Evolutionary conservation across 352 stramenopile genomes (phyloP), one percentile per base, ranked within the genome.

Genomic region (Phytopythium montanum): DNA sequence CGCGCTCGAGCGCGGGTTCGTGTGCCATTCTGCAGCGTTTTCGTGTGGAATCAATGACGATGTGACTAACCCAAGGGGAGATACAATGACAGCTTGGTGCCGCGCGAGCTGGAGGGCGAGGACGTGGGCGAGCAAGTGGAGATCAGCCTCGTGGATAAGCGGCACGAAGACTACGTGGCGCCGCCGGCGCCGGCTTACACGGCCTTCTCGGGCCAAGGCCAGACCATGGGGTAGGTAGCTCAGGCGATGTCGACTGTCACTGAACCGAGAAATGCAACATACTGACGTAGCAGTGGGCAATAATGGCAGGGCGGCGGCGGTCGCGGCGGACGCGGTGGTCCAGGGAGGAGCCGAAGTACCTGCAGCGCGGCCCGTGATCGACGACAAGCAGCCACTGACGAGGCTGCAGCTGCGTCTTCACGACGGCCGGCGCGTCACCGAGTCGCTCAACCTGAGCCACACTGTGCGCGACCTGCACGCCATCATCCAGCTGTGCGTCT

Each of bases 361-460:
- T 0, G 67, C 65, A 1, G 67, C 86, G n/a, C 68, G 71, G 1
- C 86, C 87, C 0, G 79, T 92, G 31, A 65, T 96, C 12, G 89
- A 97, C 64, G 84, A 93, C 68, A 87, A 86, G 62, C 80, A 94
- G 56, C 85, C 89, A 16, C 91, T 70, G 61, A 97, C 89, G 39
- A 95, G 82, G 62, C 69, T 97, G 61, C 89, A 96, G 75, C 87
- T 97, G 48, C 86, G 87, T 53, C 73, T 96, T 54, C 81, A 92
- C 64, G 89, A 94, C 65, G 88, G 88, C 52, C 77, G 81, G 61
- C 75, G 87, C 5, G 61, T 96, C 52, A 70, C 81, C 56, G 87
- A 92, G 68, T 92, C 81, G 54, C 73, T 97, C 21, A 97, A 97
- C 64, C 71, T 95, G 61, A 68, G 85, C 42, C 87, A 97, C 72